phyloP scores from a whole-genome alignment of 2,329 filamentous ascomycete genomes.

The Cadophora malorum region DNA sequence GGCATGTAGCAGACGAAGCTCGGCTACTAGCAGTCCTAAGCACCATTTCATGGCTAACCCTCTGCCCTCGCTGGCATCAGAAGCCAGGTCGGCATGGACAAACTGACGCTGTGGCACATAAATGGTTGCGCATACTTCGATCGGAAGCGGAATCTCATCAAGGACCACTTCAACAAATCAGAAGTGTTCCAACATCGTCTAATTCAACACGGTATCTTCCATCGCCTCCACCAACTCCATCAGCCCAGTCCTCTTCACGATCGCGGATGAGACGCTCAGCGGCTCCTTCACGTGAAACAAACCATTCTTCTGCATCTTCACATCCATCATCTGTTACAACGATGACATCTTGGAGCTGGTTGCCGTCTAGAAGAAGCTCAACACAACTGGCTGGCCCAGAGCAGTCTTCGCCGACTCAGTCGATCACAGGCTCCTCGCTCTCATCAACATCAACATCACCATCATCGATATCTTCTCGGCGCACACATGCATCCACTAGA shows the following conservation, averaged over 20 bases:
- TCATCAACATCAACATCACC: background rate
- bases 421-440: background rate
- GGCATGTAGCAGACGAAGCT: background rate
- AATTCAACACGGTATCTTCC: background rate
- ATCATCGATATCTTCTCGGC: too few relatives aligned
- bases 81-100: background rate
- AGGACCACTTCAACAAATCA: background rate
- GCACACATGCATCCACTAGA: background rate
- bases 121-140: background rate
- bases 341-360: too few relatives aligned
- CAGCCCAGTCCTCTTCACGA: background rate
- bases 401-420: background rate
- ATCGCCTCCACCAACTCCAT: background rate
- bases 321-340: too few relatives aligned
- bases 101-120: background rate
- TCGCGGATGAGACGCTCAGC: background rate
- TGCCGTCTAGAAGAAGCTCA: background rate
- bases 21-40: background rate
- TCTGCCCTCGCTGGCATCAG: slow-evolving; percentile 14
- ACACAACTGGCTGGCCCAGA: background rate
- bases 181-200: background rate
- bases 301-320: too few relatives aligned
- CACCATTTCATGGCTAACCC: background rate
- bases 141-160: background rate
- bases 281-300: too few relatives aligned